These are phyloP conservation scores for Cyclocybe cylindracea DNA, from an alignment of 768 basidiomycete genomes.

Conservation along the genomic window DNA sequence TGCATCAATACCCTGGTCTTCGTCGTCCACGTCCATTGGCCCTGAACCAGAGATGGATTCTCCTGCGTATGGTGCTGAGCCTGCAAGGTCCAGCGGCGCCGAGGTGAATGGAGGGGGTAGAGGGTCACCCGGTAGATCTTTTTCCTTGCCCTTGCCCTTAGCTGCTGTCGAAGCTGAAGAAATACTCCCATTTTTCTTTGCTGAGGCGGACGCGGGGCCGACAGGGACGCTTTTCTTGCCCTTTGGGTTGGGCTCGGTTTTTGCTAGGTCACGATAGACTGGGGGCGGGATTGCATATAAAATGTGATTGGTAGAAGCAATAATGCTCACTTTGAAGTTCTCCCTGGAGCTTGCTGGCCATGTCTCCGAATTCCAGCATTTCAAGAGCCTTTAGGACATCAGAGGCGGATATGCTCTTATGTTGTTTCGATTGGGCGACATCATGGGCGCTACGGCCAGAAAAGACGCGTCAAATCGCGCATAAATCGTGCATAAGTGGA, in stretches of 20 bases:
- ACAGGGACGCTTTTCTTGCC: conserved; percentile 38
- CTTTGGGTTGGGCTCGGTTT: conserved; percentile 48
- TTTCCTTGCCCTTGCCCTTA: conserved; percentile 40
- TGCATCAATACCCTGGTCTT: conserved; percentile 29
- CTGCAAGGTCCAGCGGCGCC: conserved; percentile 20
- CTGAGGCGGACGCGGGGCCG: conserved; percentile 19
- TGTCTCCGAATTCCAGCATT: conserved; percentile 72
- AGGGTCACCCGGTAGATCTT: conserved; percentile 10
- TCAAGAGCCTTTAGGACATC: conserved; percentile 90
- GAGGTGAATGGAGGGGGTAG: conserved; percentile 32
- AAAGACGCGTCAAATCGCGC: conserved; percentile 9
- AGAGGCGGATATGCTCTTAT: conserved; percentile 86
- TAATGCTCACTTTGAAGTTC: conserved; percentile 60
- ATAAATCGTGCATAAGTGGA: conserved; percentile 7
- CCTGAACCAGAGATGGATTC: conserved; percentile 30
- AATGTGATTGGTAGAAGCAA: neutral
- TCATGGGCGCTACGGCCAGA: conserved; percentile 71
- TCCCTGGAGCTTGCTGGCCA: conserved; percentile 58
- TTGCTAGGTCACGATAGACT: conserved; percentile 70
- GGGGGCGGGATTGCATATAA: neutral
- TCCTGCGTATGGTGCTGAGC: conserved; percentile 15
- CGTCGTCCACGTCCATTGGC: conserved; percentile 34
- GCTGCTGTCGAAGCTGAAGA: conserved; percentile 18
- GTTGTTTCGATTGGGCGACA: conserved; percentile 79
- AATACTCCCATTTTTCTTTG: conserved; percentile 17